Evolutionary conservation across 2,329 filamentous ascomycete genomes (phyloP).

Genomic region (Myriosclerotinia curreyana): DNA sequence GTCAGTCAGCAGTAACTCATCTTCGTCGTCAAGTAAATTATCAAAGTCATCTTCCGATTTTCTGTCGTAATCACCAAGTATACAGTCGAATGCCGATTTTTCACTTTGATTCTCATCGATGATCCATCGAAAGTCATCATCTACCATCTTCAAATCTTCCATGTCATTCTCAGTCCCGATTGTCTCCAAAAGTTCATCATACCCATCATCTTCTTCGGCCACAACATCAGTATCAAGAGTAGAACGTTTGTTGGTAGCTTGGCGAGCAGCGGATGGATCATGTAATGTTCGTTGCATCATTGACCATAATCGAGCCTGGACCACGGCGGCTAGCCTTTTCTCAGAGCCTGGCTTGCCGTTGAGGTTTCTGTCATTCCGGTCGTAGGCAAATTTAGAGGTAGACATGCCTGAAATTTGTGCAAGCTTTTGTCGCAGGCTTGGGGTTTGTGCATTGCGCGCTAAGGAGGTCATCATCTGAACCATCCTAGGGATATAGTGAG

Average conservation of each 20-base stretch:
- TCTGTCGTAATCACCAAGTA: slow-evolving; percentile 15
- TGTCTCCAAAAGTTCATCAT: slow-evolving; percentile 9
- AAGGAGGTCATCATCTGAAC: slow-evolving; percentile 19
- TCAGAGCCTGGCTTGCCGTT: slow-evolving; percentile 18
- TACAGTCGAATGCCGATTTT: slow-evolving; percentile 5
- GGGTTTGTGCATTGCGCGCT: slow-evolving; percentile 19
- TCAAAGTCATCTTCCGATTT: slow-evolving; percentile 18
- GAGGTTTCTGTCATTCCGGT: background rate
- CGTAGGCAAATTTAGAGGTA: background rate
- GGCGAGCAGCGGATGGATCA: slow-evolving; percentile 23
- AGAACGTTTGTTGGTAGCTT: slow-evolving; percentile 8
- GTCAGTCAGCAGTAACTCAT: slow-evolving; percentile 22
- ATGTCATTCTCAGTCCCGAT: background rate
- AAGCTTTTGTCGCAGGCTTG: slow-evolving; percentile 17
- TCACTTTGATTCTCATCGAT: slow-evolving; percentile 8
- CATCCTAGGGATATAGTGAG: slow-evolving; percentile 19
- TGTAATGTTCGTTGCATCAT: slow-evolving; percentile 34
- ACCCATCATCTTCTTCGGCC: background rate
- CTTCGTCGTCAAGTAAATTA: slow-evolving; percentile 25
- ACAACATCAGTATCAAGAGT: background rate
- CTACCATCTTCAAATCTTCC: background rate
- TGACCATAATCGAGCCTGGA: slow-evolving; percentile 30
- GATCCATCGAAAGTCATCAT: slow-evolving; percentile 14
- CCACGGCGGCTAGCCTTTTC: slow-evolving; percentile 24
- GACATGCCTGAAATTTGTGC: background rate